Evolutionary conservation across 257 asterid genomes (phyloP).

Genomic region (Solanum boliviense): DNA sequence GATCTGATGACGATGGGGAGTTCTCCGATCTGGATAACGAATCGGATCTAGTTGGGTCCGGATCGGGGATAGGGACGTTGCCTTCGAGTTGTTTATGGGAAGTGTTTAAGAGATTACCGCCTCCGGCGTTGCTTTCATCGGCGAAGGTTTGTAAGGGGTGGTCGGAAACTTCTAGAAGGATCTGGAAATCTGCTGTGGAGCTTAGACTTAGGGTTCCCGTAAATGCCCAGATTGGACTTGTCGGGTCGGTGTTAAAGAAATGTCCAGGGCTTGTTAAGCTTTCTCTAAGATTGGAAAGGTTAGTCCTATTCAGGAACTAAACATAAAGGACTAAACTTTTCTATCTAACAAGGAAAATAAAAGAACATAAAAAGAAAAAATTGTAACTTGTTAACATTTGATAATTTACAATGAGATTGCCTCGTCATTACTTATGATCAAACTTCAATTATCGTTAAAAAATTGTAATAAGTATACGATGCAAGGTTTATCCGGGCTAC

Average conservation of each 20-base stretch:
- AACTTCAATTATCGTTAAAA: not conserved
- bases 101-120: conserved; percentile 74
- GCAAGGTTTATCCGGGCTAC: not conserved
- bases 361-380: not conserved
- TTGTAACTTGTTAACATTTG: not conserved
- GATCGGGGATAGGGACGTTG: conserved; percentile 14
- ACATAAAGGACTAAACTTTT: not conserved
- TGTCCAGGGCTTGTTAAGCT: conserved; percentile 64
- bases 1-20: not conserved
- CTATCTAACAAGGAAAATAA: not conserved
- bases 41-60: conserved; percentile 23
- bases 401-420: not conserved
- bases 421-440: not conserved
- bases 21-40: conserved; percentile 22
- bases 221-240: conserved; percentile 60
- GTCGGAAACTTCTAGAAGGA: conserved; percentile 59
- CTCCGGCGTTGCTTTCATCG: conserved; percentile 53
- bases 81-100: conserved; percentile 75
- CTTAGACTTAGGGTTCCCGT: conserved; percentile 75
- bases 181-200: conserved; percentile 89
- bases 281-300: conserved; percentile 82
- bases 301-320: conserved; percentile 19
- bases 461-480: not conserved
- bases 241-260: conserved; percentile 85
- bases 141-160: conserved; percentile 78